These are phyloP conservation scores for Fusarium sp. DNA, from an alignment of 2,329 filamentous ascomycete genomes.

Conservation along the genomic window DNA sequence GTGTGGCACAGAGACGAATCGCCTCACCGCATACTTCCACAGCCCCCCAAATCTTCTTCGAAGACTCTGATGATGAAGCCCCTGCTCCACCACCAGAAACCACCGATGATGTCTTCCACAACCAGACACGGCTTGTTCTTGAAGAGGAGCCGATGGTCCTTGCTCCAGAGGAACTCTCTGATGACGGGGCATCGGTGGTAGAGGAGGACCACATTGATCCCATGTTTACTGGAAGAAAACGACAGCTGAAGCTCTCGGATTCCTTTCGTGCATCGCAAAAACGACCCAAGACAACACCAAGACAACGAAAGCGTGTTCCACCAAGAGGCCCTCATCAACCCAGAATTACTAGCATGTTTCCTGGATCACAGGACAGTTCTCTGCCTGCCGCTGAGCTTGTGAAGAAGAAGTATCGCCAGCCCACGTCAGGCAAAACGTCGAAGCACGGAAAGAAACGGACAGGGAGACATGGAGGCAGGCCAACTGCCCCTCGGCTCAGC, in stretches of 20 bases:
- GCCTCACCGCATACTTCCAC: constrained; percentile 43
- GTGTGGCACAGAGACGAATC: constrained; percentile 61
- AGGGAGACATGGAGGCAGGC: constrained; percentile 5
- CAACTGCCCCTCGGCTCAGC: constrained; percentile 61
- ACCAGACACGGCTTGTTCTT: constrained; percentile 43
- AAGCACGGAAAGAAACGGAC: constrained; percentile 15
- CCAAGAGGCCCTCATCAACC: constrained; percentile 43
- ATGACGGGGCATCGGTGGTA: constrained; percentile 53
- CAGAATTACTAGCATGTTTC: constrained; percentile 48
- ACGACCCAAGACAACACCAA: constrained; percentile 32
- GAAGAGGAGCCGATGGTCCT: constrained; percentile 15
- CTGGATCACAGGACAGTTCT: constrained; percentile 13
- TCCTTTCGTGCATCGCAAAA: constrained; percentile 44
- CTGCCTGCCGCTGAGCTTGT: constrained; percentile 18
- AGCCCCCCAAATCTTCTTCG: constrained; percentile 54
- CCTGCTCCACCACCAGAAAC: constrained; percentile 25
- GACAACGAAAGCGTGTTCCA: constrained; percentile 36
- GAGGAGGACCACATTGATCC: constrained; percentile 65
- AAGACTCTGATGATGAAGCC: constrained; percentile 60
- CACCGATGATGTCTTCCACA: constrained; percentile 41
- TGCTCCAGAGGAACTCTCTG: constrained; percentile 28
- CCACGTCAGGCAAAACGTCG: constrained; percentile 5
- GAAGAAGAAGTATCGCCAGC: constrained; percentile 33
- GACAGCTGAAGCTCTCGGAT: constrained; percentile 47
- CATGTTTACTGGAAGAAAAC: constrained; percentile 61